Percentiles rank a stretch among this genome's conserved stretches.
phyloP scores from a whole-genome alignment of 2,329 filamentous ascomycete genomes.

The Neopestalotiopsis rosae region DNA sequence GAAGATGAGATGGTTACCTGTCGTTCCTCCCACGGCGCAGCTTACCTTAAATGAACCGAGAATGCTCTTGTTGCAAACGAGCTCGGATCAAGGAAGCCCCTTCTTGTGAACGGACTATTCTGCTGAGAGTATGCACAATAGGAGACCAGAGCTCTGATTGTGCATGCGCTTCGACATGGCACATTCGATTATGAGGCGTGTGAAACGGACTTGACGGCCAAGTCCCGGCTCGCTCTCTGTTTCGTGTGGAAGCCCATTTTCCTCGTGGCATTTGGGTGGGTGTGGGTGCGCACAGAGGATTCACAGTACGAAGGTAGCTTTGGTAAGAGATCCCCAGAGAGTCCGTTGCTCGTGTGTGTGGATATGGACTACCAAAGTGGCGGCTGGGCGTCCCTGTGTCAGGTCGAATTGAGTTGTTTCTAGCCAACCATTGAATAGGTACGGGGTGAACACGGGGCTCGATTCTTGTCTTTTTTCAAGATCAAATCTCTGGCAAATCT shows the following conservation, averaged over 20 bases:
- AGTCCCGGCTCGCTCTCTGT: constrained; percentile 1
- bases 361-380: constrained; percentile 2
- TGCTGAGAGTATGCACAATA: too few relatives aligned
- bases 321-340: not conserved
- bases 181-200: constrained; percentile 5
- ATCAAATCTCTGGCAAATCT: constrained; percentile 9
- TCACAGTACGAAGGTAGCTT: not conserved
- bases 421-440: not conserved
- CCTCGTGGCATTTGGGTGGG: constrained; percentile 10
- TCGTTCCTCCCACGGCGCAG: not conserved
- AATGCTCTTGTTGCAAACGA: too few relatives aligned
- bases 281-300: constrained; percentile 1
- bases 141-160: not conserved
- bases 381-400: not conserved
- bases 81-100: too few relatives aligned
- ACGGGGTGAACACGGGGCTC: not conserved
- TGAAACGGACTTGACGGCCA: constrained; percentile 8
- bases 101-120: too few relatives aligned
- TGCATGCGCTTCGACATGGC: constrained; percentile 6
- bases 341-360: not conserved
- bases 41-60: not conserved
- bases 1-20: constrained; percentile 1
- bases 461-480: not conserved
- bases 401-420: constrained; percentile 11
- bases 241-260: constrained; percentile 12